phyloP scores from a whole-genome alignment of 2,329 filamentous ascomycete species.

The Talaromyces sp. region DNA sequence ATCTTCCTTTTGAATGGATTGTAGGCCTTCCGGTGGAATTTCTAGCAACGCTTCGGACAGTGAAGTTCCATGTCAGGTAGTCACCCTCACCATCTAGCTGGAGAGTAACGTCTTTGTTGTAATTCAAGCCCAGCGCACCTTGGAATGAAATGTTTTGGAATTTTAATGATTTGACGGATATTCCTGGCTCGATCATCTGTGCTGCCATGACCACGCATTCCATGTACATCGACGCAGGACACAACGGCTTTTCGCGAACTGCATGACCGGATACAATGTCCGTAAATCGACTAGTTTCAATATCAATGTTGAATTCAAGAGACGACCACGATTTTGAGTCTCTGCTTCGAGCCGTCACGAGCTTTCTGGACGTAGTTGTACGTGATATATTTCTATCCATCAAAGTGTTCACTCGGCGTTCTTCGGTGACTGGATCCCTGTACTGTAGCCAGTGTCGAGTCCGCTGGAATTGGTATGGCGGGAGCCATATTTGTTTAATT shows the following conservation, averaged over 20 bases:
- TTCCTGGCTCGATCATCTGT: constrained; percentile 8
- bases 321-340: constrained; percentile 10
- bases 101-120: constrained; percentile 2
- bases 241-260: constrained; percentile 6
- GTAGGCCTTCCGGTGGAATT: constrained; percentile 2
- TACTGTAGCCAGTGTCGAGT: constrained; percentile 8
- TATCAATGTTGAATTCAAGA: constrained; percentile 7
- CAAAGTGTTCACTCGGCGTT: background rate
- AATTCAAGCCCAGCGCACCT: constrained; percentile 8
- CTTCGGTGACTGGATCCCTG: constrained; percentile 6
- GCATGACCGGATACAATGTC: constrained; percentile 9
- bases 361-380: background rate
- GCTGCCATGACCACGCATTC: constrained; percentile 10
- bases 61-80: constrained; percentile 9
- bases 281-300: constrained; percentile 6
- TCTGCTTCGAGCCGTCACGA: constrained; percentile 5
- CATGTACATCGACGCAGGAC: constrained; percentile 12
- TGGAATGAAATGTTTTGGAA: constrained; percentile 10
- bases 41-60: constrained; percentile 3
- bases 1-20: constrained; percentile 5
- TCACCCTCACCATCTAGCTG: constrained; percentile 9
- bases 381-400: background rate
- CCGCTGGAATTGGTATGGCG: constrained; percentile 7
- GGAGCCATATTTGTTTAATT: constrained; percentile 9
- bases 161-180: constrained; percentile 4